Conservation (phyloP, 2,329 filamentous ascomycete species). For the Trichoderma atroviride region DNA sequence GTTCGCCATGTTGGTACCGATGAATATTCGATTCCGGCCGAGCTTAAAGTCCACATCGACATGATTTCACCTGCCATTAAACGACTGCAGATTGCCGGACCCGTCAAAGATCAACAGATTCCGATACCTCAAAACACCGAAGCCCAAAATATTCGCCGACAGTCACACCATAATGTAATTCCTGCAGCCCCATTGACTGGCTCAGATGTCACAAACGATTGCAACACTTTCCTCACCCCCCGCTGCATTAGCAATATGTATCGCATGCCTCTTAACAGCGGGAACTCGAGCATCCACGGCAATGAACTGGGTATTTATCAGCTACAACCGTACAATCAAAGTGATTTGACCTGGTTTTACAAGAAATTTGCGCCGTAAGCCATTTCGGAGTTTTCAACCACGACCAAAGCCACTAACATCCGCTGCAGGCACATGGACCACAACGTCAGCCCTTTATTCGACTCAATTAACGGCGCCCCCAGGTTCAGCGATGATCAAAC, state of each 20-base stretch:
- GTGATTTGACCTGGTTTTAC: background rate
- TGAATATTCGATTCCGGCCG: background rate
- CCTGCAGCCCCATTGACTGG: background rate
- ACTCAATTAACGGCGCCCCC: background rate
- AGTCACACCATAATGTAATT: background rate
- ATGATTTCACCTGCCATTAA: background rate
- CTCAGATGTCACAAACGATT: background rate
- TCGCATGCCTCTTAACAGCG: background rate
- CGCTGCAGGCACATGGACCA: background rate
- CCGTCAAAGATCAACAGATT: too few relatives aligned
- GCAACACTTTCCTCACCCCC: background rate
- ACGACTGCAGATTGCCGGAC: background rate
- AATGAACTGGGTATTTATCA: constrained; percentile 11
- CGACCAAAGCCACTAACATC: background rate
- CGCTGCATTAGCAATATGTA: constrained; percentile 7
- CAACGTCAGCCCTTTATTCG: background rate
- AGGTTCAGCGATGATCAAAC: background rate
- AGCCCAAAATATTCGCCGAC: background rate
- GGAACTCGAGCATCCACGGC: background rate
- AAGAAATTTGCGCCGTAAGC: constrained; percentile 1
- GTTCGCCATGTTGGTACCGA: background rate
- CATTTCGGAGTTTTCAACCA: background rate
- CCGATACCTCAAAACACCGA: background rate
- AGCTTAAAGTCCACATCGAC: background rate
- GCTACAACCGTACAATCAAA: constrained; percentile 10